Evolutionary conservation across 129 eudicot genomes (phyloP).

Genomic region (Flaveria sonorensis): DNA sequence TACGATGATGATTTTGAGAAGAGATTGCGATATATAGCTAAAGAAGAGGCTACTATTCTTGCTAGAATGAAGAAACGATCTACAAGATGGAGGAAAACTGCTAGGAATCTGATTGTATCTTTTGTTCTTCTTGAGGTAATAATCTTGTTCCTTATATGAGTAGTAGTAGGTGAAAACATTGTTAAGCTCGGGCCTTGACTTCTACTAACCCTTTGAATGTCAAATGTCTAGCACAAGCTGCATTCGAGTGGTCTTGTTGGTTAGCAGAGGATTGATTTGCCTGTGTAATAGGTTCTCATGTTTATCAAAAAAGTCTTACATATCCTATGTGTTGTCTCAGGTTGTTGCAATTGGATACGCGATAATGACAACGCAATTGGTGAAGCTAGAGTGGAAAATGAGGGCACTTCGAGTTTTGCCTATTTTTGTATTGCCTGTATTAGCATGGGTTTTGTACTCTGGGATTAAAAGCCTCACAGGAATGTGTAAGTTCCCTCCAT

Average conservation of each 20-base stretch:
- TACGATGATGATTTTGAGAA: conserved; percentile 74
- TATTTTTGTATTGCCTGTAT: conserved; percentile 75
- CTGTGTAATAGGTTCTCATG: too few species aligned
- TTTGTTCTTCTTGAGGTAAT: conserved; percentile 79
- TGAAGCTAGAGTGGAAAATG: conserved; percentile 63
- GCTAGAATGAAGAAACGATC: conserved; percentile 73
- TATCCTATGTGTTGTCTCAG: conserved; percentile 36
- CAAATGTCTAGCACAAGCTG: neutral
- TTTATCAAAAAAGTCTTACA: neutral
- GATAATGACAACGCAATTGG: conserved; percentile 67
- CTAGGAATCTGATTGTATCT: conserved; percentile 56
- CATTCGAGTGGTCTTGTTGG: too few species aligned
- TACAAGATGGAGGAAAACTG: conserved; percentile 50
- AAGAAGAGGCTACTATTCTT: conserved; percentile 72
- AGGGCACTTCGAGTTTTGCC: conserved; percentile 85
- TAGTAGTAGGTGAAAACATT: too few species aligned
- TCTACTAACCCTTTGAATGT: neutral
- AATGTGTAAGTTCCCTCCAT: conserved; percentile 54
- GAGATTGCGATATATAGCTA: conserved; percentile 68
- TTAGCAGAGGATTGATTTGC: neutral
- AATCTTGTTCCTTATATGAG: neutral
- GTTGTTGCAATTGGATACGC: conserved; percentile 76
- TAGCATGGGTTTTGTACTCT: conserved; percentile 54
- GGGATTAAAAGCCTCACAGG: conserved; percentile 49
- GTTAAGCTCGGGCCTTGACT: too few species aligned